Evolutionary conservation across 805 yeast genomes (phyloP).

Genomic region (Zygotorulaspora sp.): DNA sequence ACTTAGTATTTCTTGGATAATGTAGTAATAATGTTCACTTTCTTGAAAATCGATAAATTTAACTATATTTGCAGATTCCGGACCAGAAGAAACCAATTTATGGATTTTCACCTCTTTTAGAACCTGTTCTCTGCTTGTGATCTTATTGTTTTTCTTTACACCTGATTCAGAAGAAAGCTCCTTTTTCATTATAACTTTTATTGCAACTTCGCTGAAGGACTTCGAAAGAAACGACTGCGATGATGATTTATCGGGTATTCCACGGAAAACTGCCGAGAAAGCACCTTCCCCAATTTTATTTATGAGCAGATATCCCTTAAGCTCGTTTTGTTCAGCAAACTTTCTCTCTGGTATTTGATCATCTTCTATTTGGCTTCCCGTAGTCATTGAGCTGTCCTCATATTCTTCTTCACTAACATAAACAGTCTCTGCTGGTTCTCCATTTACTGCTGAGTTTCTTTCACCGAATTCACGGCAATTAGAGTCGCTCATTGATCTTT

Average conservation of each 20-base stretch:
- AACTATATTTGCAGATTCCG: slow-evolving; percentile 48
- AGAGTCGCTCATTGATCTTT: slow-evolving; percentile 7
- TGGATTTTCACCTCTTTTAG: slow-evolving; percentile 73
- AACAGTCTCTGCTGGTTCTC: slow-evolving; percentile 4
- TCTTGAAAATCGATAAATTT: slow-evolving; percentile 63
- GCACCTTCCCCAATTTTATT: slow-evolving; percentile 77
- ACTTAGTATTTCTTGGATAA: slow-evolving; percentile 64
- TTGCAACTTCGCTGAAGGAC: slow-evolving; percentile 39
- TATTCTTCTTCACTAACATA: slow-evolving; percentile 15
- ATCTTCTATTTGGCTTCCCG: slow-evolving; percentile 4
- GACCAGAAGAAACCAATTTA: slow-evolving; percentile 50
- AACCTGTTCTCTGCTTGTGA: slow-evolving; percentile 49
- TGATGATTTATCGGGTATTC: slow-evolving; percentile 33
- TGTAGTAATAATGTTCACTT: slow-evolving; percentile 54
- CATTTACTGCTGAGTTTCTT: slow-evolving; percentile 5
- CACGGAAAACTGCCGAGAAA: slow-evolving; percentile 69
- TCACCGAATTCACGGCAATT: too few relatives aligned
- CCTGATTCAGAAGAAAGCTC: slow-evolving; percentile 52
- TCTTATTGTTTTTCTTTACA: slow-evolving; percentile 20
- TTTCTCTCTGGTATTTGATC: slow-evolving; percentile 25
- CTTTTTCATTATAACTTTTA: slow-evolving; percentile 61
- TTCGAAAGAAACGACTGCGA: slow-evolving; percentile 11
- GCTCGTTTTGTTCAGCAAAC: slow-evolving; percentile 36
- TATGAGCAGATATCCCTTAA: slow-evolving; percentile 38
- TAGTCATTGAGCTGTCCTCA: slow-evolving; percentile 12